These are phyloP conservation scores for Geotrichum candidum DNA, from an alignment of 1,139 yeast species.

Conservation along the genomic window DNA sequence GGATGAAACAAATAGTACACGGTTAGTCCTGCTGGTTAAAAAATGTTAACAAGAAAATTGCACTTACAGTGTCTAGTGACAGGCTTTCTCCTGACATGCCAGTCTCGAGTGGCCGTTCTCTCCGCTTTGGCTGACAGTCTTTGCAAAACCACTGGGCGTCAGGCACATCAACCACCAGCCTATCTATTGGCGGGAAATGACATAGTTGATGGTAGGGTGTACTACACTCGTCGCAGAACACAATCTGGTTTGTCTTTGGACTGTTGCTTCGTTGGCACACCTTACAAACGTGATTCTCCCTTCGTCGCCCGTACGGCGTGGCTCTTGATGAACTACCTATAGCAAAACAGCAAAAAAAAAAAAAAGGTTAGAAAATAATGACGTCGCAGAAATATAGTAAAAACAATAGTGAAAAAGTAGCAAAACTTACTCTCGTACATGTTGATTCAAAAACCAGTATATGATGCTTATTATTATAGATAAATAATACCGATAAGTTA, in stretches of 20 bases:
- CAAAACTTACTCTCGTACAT: background rate
- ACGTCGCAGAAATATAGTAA: background rate
- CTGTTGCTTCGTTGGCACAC: constrained; percentile 40
- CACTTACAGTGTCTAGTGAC: constrained; percentile 31
- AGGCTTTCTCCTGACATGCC: constrained; percentile 37
- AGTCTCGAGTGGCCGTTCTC: constrained; percentile 38
- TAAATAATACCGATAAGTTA: background rate
- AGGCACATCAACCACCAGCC: constrained; percentile 40
- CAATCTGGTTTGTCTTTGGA: constrained; percentile 38
- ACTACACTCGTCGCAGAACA: constrained; percentile 41
- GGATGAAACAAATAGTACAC: background rate
- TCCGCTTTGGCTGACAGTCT: constrained; percentile 36
- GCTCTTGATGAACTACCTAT: constrained; percentile 17
- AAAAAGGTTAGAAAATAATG: background rate
- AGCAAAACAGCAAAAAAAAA: background rate
- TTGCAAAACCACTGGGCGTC: constrained; percentile 43
- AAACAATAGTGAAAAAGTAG: background rate
- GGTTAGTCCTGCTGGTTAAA: background rate
- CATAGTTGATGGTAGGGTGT: constrained; percentile 42
- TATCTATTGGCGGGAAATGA: constrained; percentile 40
- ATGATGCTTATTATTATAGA: background rate
- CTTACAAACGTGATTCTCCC: constrained; percentile 36
- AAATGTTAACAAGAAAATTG: background rate
- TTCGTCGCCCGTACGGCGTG: constrained; percentile 22
- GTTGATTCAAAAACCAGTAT: background rate